A percentile compares a stretch with the other conserved stretches of the same genome.
Evolutionary conservation across 1,284 basidiomycete genomes (phyloP).

Genomic region (Heterobasidion irregulare): DNA sequence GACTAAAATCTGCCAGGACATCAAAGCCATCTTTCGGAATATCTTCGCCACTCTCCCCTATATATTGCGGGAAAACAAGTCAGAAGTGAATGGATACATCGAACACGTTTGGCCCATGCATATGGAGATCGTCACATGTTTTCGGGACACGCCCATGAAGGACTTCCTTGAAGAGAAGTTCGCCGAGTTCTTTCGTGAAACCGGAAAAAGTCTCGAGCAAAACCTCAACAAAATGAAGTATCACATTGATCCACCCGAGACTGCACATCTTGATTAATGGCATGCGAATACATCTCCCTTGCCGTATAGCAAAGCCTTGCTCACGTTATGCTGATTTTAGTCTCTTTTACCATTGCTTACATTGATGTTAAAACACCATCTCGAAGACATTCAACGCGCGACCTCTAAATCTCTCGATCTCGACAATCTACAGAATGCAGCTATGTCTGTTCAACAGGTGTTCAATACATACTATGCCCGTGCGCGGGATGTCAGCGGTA

Average conservation of each 20-base stretch:
- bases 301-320: not conserved
- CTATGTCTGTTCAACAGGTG: not conserved
- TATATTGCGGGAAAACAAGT: not conserved
- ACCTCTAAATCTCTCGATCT: not conserved
- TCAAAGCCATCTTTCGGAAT: not conserved
- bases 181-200: not conserved
- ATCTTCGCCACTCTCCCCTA: not conserved
- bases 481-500: not conserved
- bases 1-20: not conserved
- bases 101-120: not conserved
- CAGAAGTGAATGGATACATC: not conserved
- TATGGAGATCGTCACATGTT: not conserved
- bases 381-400: not conserved
- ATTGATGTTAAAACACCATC: not conserved
- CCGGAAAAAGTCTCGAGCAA: not conserved
- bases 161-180: not conserved
- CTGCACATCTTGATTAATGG: not conserved
- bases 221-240: not conserved
- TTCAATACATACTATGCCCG: not conserved
- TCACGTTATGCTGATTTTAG: not conserved
- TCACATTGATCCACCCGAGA: not conserved
- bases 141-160: not conserved
- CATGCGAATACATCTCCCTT: not conserved
- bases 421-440: not conserved
- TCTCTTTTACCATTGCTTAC: not conserved